phyloP scores from a whole-genome alignment of 2,329 filamentous ascomycete genomes.

The Talaromyces piceae region DNA sequence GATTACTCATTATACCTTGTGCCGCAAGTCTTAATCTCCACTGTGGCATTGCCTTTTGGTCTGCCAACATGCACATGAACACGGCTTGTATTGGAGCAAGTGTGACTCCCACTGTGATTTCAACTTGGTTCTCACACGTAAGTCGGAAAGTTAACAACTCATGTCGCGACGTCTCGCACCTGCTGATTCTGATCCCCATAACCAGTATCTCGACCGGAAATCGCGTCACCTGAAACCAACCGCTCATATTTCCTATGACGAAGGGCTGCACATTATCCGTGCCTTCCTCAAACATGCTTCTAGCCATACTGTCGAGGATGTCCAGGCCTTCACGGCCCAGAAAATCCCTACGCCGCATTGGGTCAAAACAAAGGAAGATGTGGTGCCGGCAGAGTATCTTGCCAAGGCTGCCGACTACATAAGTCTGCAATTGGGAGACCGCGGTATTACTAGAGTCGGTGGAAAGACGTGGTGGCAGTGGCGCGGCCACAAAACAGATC shows the following conservation, averaged over 20 bases:
- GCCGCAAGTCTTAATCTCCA: background rate
- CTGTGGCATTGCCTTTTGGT: background rate
- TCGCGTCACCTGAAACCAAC: conserved; percentile 71
- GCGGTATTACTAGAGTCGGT: conserved; percentile 68
- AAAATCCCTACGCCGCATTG: conserved; percentile 85
- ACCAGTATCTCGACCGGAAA: conserved; percentile 76
- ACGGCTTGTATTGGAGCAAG: conserved; percentile 75
- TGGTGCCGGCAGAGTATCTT: conserved; percentile 59
- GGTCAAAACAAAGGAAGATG: conserved; percentile 68
- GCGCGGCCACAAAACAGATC: conserved; percentile 56
- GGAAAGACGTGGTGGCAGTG: conserved; percentile 87
- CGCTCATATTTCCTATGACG: conserved; percentile 86
- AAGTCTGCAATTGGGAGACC: conserved; percentile 65
- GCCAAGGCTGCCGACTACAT: conserved; percentile 60
- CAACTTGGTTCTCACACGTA: conserved; percentile 82
- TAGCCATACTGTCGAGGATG: conserved; percentile 82
- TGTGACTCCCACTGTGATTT: conserved; percentile 78
- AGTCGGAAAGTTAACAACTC: conserved; percentile 23
- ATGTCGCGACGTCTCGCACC: too few species aligned
- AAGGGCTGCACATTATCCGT: conserved; percentile 80
- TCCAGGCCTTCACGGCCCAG: conserved; percentile 85
- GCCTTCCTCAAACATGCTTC: conserved; percentile 79
- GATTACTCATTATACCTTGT: too few species aligned
- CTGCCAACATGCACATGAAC: conserved; percentile 55
- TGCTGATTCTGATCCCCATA: conserved; percentile 8